phyloP scores from a whole-genome alignment of 179 eudicot genomes.

The Heliamphora ciliata region DNA sequence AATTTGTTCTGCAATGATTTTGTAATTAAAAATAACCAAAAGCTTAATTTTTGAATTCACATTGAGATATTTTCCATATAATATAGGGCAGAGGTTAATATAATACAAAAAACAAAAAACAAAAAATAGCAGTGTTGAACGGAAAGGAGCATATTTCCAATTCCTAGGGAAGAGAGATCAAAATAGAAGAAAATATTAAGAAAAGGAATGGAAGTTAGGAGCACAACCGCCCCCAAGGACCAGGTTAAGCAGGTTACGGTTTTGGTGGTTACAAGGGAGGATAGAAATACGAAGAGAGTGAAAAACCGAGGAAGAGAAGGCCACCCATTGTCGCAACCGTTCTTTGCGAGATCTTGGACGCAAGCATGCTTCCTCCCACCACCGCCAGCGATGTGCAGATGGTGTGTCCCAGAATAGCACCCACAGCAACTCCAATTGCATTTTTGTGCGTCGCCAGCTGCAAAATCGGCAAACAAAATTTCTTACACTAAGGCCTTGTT shows the following conservation, averaged over 20 bases:
- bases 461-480: conserved; percentile 4
- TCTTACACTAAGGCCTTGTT: too few species aligned
- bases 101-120: too few species aligned
- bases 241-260: conserved; percentile 15
- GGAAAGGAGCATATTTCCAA: too few species aligned
- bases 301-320: conserved; percentile 82
- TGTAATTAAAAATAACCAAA: too few species aligned
- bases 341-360: conserved; percentile 86
- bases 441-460: conserved; percentile 97
- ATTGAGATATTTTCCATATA: too few species aligned
- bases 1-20: too few species aligned
- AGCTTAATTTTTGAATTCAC: too few species aligned
- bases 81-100: too few species aligned
- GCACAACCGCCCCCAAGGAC: conserved; percentile 5
- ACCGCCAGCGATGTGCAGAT: conserved; percentile 91
- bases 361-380: conserved; percentile 92
- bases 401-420: conserved; percentile 73
- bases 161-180: too few species aligned
- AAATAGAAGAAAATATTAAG: background rate
- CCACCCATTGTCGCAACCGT: conserved; percentile 95
- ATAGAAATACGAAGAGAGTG: conserved; percentile 84
- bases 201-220: conserved; percentile 1
- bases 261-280: conserved; percentile 64
- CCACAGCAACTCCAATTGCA: conserved; percentile 84
- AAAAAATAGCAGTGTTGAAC: too few species aligned